Percentiles rank a stretch among this genome's conserved stretches.
Conservation (phyloP, 257 asterid species). For the Galeopsis tetrahit region DNA sequence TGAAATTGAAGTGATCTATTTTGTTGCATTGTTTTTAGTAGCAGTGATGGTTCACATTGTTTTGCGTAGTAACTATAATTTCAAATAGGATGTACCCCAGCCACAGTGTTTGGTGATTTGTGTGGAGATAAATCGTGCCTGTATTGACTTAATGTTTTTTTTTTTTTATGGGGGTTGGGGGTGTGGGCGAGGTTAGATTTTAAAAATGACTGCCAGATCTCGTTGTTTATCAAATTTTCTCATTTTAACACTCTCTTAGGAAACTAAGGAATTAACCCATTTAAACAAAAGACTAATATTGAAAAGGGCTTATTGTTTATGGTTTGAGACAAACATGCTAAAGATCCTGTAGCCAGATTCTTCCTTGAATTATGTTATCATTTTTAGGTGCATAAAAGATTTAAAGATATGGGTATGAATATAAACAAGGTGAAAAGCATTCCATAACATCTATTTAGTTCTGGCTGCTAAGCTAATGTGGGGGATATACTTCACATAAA, state of each 20-base stretch:
- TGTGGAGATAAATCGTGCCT: background rate
- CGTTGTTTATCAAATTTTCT: background rate
- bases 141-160: background rate
- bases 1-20: background rate
- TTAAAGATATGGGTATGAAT: background rate
- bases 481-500: background rate
- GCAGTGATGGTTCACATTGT: background rate
- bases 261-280: background rate
- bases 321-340: background rate
- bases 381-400: background rate
- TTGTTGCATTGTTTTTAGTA: background rate
- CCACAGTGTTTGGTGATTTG: background rate
- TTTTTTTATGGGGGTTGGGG: too few species aligned
- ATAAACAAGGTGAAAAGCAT: background rate
- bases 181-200: too few species aligned
- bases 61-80: background rate
- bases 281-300: background rate
- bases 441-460: background rate
- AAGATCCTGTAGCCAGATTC: background rate
- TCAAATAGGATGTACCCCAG: background rate
- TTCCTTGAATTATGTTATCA: background rate
- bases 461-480: background rate
- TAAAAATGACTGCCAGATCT: constrained; percentile 1
- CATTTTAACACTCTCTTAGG: background rate
- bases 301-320: background rate